phyloP scores from a whole-genome alignment of 768 basidiomycete genomes.

The Termitomyces sp. region DNA sequence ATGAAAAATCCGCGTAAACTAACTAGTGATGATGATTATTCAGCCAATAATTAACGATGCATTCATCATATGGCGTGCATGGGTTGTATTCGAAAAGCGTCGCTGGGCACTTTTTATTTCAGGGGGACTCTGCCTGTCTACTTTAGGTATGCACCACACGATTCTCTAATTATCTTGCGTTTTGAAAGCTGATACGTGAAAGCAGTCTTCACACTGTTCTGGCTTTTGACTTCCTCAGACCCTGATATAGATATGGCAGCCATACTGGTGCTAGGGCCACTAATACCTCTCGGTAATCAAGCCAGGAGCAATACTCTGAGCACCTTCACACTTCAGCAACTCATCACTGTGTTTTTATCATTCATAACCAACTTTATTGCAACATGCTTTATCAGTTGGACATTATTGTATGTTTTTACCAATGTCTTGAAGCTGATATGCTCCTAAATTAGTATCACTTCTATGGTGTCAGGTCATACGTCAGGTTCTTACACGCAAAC shows the following conservation, averaged over 20 bases:
- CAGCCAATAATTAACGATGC: neutral
- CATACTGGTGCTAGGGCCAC: neutral
- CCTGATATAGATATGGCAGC: neutral
- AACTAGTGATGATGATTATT: neutral
- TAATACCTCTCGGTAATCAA: neutral
- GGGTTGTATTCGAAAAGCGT: neutral
- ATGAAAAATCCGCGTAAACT: too few relatives aligned
- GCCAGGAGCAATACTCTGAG: neutral
- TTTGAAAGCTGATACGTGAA: neutral
- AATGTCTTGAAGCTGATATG: neutral
- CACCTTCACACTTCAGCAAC: neutral
- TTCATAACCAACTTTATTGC: neutral
- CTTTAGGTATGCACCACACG: neutral
- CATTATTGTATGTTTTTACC: neutral
- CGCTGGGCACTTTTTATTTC: neutral
- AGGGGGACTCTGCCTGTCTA: neutral
- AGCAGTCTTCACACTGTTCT: neutral
- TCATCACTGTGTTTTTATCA: neutral
- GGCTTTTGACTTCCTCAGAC: neutral
- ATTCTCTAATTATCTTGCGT: neutral
- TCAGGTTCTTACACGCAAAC: neutral
- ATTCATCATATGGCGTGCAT: neutral
- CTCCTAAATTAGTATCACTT: neutral
- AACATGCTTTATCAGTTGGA: neutral
- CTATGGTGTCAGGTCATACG: neutral